Evolutionary conservation across 768 basidiomycete species (phyloP).

Genomic region (Ramaria sp.): DNA sequence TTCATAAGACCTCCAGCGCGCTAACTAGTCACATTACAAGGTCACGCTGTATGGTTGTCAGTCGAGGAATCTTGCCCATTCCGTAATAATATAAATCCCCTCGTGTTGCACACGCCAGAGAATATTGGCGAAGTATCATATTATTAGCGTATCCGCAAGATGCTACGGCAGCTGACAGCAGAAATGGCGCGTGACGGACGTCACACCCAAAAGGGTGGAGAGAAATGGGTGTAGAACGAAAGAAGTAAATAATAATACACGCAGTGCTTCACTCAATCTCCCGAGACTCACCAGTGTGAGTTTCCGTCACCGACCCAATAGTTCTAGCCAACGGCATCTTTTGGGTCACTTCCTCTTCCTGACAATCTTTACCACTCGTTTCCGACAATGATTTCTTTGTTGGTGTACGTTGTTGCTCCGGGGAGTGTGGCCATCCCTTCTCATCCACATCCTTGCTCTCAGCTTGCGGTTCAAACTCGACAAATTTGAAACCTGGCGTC

Average conservation of each 20-base stretch:
- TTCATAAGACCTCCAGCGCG: not conserved
- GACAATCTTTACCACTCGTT: not conserved
- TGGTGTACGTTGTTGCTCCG: not conserved
- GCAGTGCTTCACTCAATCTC: not conserved
- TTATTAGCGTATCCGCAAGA: not conserved
- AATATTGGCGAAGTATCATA: not conserved
- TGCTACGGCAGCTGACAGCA: not conserved
- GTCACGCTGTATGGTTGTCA: not conserved
- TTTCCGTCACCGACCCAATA: not conserved
- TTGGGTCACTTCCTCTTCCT: not conserved
- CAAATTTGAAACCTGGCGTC: not conserved
- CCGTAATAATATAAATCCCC: not conserved
- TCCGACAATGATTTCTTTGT: not conserved
- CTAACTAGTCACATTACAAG: not conserved
- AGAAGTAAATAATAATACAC: not conserved
- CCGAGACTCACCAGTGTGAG: not conserved
- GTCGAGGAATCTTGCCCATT: too few relatives aligned
- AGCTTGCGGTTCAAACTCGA: not conserved
- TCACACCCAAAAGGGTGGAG: not conserved
- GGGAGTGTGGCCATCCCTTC: not conserved
- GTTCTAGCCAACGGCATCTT: not conserved
- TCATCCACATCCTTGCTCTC: not conserved
- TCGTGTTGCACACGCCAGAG: not conserved
- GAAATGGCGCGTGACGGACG: not conserved
- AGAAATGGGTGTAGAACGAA: not conserved